Evolutionary conservation across 352 stramenopile genomes (phyloP), one percentile per base, ranked within the genome.

Genomic region (Phytophthora pistaciae): DNA sequence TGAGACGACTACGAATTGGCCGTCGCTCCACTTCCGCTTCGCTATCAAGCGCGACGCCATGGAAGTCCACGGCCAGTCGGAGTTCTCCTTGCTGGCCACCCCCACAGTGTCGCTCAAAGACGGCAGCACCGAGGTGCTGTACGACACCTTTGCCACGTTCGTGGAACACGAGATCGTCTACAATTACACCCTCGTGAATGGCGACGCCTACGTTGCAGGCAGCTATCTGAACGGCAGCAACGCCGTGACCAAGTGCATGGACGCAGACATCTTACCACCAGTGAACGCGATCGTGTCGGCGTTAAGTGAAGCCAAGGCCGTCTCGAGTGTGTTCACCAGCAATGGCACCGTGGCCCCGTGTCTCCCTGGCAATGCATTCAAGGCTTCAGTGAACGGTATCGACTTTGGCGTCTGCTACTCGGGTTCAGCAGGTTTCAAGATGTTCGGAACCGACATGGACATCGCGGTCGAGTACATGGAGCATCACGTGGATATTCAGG

Each of bases 401-500:
- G 53, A 76, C 29, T 87, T 83, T 53, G 66, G 79, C 23, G 8
- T 90, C 16, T 86, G 79, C 10, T 78, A 50, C 44, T 73, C 61
- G 25, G 61, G 46, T 20, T 67, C 53, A 44, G 60, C 46, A 44
- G 74, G 69, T 11, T 78, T 79, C 38, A 71, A 44, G 36, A 69
- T 79, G 63, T 67, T 50, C 40, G 68, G 71, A n/a, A 70, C 33
- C 6, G 72, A 83, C 48, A 67, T 83, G 66, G 68, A 78, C 44
- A 70, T 82, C 49, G 59, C 58, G 5, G 75, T 80, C 31, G 46
- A 72, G 53, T 80, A 78, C 48, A 13, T 70, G 2, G 18, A 52
- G 8, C 69, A 60, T 25, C 10, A 29, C 20, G 29, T 66, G 20
- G 14, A 49, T 13, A 73, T 79, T 58, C n/a, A 29, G 18, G 52